Evolutionary conservation across 2,329 filamentous ascomycete species (phyloP).

Genomic region (Westerdykella sp.): DNA sequence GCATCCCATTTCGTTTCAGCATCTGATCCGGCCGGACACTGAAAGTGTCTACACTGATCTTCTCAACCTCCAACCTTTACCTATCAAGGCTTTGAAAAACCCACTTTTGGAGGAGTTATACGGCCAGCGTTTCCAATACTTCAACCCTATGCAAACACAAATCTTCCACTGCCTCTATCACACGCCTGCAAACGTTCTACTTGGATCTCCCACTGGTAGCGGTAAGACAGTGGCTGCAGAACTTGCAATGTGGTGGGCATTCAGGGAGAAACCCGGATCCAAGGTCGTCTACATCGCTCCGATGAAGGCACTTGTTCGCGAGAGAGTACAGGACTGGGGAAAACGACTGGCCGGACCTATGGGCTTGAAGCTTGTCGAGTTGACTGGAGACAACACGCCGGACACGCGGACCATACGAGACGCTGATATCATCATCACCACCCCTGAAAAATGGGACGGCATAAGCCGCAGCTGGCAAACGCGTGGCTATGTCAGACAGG

Average conservation of each 20-base stretch:
- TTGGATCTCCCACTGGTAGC: slow-evolving; percentile 93
- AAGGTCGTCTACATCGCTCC: slow-evolving; percentile 99
- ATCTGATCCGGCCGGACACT: slow-evolving; percentile 92
- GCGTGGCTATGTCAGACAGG: slow-evolving; percentile 88
- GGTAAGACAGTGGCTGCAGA: slow-evolving; percentile 96
- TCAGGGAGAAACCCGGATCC: slow-evolving; percentile 85
- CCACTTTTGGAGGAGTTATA: slow-evolving; percentile 83
- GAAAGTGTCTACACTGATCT: slow-evolving; percentile 96
- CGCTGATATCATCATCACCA: slow-evolving; percentile 96
- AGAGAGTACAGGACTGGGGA: slow-evolving; percentile 93
- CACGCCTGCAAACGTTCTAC: slow-evolving; percentile 81
- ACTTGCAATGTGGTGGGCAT: slow-evolving; percentile 99
- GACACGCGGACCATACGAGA: slow-evolving; percentile 93
- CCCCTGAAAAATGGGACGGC: slow-evolving; percentile 99
- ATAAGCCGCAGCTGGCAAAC: slow-evolving; percentile 99
- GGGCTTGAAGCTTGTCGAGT: slow-evolving; percentile 83
- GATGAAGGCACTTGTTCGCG: slow-evolving; percentile 97
- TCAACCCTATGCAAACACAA: slow-evolving; percentile 99
- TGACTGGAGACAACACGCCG: slow-evolving; percentile 97
- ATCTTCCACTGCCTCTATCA: slow-evolving; percentile 97
- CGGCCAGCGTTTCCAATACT: slow-evolving; percentile 81
- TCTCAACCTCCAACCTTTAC: slow-evolving; percentile 82
- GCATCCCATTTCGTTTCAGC: slow-evolving; percentile 91
- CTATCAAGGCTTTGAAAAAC: slow-evolving; percentile 82
- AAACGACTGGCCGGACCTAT: slow-evolving; percentile 73